These are phyloP conservation scores for Eucommia ulmoides DNA, from an alignment of 257 asterid species.

Conservation along the genomic window DNA sequence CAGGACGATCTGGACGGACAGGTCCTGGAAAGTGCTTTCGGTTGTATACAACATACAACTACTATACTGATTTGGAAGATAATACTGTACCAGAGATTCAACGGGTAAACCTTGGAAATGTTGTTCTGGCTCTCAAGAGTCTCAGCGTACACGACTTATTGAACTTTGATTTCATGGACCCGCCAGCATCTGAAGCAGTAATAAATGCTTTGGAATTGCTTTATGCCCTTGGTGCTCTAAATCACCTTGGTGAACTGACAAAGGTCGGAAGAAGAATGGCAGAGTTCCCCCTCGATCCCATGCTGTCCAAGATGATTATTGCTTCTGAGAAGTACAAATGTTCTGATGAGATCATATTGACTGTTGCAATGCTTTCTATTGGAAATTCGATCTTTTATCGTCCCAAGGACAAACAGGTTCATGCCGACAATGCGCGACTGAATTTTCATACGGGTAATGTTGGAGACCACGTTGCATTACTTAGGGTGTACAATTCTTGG, in stretches of 20 bases:
- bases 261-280: conserved; percentile 96
- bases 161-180: conserved; percentile 92
- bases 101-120: no score
- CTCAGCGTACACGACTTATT: background rate
- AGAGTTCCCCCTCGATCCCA: conserved; percentile 93
- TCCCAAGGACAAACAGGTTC: conserved; percentile 95
- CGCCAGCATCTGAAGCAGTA: conserved; percentile 94
- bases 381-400: conserved; percentile 88
- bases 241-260: conserved; percentile 88
- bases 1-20: no score
- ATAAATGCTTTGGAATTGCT: conserved; percentile 91
- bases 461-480: conserved; percentile 86
- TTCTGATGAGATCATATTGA: conserved; percentile 83
- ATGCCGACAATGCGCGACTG: conserved; percentile 85
- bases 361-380: conserved; percentile 88
- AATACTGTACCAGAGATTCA: no score
- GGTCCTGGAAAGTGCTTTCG: no score
- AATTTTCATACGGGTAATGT: conserved; percentile 89
- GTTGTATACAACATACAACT: no score
- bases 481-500: conserved; percentile 96
- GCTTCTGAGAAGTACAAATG: conserved; percentile 93
- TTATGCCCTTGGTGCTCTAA: conserved; percentile 84
- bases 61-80: no score
- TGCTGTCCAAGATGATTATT: conserved; percentile 83
- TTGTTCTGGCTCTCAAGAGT: no score